A percentile compares a stretch with the other conserved stretches of the same genome.
Conservation (phyloP, 2,329 filamentous ascomycete genomes). For the Cordyceps cateniannulata region DNA sequence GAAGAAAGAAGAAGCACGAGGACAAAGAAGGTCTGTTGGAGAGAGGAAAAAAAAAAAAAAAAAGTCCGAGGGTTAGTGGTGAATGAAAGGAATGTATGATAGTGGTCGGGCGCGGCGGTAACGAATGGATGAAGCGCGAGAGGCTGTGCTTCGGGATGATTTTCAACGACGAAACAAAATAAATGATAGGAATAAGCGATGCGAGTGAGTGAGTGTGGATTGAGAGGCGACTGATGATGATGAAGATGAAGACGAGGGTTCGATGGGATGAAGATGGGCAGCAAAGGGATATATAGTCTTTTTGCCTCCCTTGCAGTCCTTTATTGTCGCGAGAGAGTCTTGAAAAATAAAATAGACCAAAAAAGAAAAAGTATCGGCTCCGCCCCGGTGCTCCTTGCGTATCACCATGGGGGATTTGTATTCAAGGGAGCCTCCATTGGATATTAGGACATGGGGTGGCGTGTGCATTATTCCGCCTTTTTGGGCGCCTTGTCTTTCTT, state of each 20-base stretch:
- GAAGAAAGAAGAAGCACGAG: background rate
- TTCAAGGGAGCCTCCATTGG: background rate
- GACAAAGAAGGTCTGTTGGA: background rate
- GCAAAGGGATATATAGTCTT: background rate
- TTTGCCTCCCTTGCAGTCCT: too few relatives aligned
- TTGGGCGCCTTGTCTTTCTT: too few relatives aligned
- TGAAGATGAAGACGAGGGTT: background rate
- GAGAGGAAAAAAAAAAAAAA: too few relatives aligned
- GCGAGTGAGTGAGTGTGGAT: background rate
- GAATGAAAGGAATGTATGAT: background rate
- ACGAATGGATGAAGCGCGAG: background rate
- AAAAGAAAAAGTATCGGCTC: background rate
- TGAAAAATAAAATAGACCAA: too few relatives aligned
- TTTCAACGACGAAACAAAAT: background rate
- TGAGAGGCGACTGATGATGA: background rate
- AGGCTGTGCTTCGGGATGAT: background rate
- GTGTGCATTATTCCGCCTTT: background rate
- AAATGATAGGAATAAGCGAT: background rate
- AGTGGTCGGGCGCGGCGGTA: background rate
- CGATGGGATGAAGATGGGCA: background rate
- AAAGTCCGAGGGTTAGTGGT: background rate
- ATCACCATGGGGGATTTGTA: slow-evolving; percentile 2
- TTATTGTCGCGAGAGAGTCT: too few relatives aligned
- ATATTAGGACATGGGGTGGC: too few relatives aligned
- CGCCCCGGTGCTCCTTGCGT: slow-evolving; percentile 7